Conservation (phyloP, 2,329 filamentous ascomycete genomes). For the Chaetomium olivaceum region DNA sequence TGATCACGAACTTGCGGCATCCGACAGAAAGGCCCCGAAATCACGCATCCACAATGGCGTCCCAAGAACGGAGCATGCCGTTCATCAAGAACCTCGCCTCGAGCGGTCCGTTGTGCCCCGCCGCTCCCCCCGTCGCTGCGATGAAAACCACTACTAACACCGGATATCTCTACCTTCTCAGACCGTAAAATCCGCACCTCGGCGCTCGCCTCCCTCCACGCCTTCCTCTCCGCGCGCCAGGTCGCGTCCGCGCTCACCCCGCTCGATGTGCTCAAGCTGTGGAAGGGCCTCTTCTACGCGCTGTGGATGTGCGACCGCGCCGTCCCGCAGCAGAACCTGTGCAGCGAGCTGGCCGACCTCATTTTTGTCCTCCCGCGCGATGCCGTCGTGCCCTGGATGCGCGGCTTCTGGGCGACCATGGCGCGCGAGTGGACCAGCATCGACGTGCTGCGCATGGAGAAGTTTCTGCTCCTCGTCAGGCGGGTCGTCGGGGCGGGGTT, state of each 20-base stretch:
- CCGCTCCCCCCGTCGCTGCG: background rate
- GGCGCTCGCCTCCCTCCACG: constrained; percentile 73
- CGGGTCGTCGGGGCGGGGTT: constrained; percentile 75
- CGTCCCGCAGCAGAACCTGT: constrained; percentile 81
- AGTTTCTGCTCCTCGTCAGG: constrained; percentile 84
- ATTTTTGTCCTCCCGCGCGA: constrained; percentile 57
- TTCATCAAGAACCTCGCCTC: constrained; percentile 84
- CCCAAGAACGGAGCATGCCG: constrained; percentile 57
- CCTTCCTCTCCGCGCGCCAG: constrained; percentile 68
- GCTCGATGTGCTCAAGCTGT: constrained; percentile 80
- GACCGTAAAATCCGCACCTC: constrained; percentile 77
- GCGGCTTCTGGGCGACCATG: constrained; percentile 72
- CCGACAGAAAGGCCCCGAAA: background rate
- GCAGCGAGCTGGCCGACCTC: constrained; percentile 72
- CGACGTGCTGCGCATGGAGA: constrained; percentile 81
- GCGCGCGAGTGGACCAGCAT: constrained; percentile 68
- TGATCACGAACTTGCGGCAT: background rate
- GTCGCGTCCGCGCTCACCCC: constrained; percentile 57
- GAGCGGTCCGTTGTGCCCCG: constrained; percentile 61
- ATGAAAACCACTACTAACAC: constrained; percentile 2
- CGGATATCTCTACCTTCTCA: constrained; percentile 39
- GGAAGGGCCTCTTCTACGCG: constrained; percentile 92
- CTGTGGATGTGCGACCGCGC: constrained; percentile 94
- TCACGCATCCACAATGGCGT: constrained; percentile 38
- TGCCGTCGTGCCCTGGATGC: constrained; percentile 52